phyloP scores from a whole-genome alignment of 305 asterid species.

The Rubia balearica region DNA sequence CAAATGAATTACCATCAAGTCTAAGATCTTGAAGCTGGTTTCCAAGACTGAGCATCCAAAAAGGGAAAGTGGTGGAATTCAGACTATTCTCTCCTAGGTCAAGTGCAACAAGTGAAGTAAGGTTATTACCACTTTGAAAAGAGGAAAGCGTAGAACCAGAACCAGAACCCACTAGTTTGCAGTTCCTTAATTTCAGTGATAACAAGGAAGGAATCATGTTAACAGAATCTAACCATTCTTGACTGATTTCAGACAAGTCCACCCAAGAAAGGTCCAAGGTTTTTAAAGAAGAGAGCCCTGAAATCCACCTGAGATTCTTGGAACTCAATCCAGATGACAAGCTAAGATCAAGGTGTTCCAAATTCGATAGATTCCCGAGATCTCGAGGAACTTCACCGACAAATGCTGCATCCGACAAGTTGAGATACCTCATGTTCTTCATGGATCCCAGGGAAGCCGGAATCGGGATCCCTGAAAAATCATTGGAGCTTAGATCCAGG shows the following conservation, averaged over 20 bases:
- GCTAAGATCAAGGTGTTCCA: background rate
- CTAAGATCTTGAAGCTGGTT: background rate
- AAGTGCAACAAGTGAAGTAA: background rate
- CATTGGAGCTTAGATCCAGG: constrained; percentile 1
- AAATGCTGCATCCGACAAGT: background rate
- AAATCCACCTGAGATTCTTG: background rate
- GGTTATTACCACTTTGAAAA: background rate
- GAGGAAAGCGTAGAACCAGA: background rate
- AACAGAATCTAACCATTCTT: background rate
- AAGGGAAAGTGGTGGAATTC: background rate
- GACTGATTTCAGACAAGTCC: background rate
- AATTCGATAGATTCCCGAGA: constrained; percentile 1
- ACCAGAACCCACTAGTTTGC: background rate
- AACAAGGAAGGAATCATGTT: constrained; percentile 8
- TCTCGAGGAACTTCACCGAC: background rate
- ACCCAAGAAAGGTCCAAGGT: background rate
- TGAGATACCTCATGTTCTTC: background rate
- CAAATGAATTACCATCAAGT: background rate
- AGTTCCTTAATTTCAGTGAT: background rate
- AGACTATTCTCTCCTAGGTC: background rate
- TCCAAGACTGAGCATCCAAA: background rate
- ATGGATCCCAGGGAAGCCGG: background rate
- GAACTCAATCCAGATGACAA: background rate
- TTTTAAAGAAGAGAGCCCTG: background rate
- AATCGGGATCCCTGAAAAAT: background rate